These are phyloP conservation scores for Ashbya aceris DNA, from an alignment of 1,139 yeast species.

Conservation along the genomic window DNA sequence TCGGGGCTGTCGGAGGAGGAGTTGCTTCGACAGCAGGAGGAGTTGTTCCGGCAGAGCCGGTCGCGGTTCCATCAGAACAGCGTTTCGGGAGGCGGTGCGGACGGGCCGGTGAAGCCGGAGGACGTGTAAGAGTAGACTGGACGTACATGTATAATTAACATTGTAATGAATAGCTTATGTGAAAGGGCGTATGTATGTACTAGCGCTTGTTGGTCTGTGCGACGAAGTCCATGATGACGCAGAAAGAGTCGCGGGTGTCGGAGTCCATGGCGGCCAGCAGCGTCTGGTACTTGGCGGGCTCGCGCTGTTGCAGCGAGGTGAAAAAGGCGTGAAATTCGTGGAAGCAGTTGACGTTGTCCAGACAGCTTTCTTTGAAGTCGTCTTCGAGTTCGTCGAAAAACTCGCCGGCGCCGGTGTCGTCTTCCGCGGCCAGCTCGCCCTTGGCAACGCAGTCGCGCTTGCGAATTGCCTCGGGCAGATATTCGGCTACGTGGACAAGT, in stretches of 20 bases:
- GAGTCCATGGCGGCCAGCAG: slow-evolving; percentile 24
- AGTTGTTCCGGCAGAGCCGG: slow-evolving; percentile 79
- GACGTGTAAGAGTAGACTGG: slow-evolving; percentile 5
- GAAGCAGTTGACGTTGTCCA: slow-evolving; percentile 64
- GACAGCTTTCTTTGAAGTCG: slow-evolving; percentile 65
- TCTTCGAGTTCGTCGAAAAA: slow-evolving; percentile 42
- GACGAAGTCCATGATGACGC: slow-evolving; percentile 27
- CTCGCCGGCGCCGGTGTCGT: slow-evolving; percentile 34
- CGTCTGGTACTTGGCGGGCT: slow-evolving; percentile 31
- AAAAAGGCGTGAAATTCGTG: slow-evolving; percentile 33
- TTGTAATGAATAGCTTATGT: slow-evolving; percentile 4
- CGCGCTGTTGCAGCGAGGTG: slow-evolving; percentile 15
- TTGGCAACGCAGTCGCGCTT: slow-evolving; percentile 50
- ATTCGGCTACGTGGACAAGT: slow-evolving; percentile 42
- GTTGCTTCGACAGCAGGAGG: slow-evolving; percentile 83
- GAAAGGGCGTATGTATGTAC: background rate
- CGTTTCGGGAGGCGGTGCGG: slow-evolving; percentile 14
- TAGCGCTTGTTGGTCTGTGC: slow-evolving; percentile 7
- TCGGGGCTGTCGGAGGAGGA: slow-evolving; percentile 92
- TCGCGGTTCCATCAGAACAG: slow-evolving; percentile 51
- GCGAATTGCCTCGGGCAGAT: slow-evolving; percentile 62
- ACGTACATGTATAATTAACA: slow-evolving; percentile 3
- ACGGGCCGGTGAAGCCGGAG: slow-evolving; percentile 10
- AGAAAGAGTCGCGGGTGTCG: slow-evolving; percentile 25
- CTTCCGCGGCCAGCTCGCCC: slow-evolving; percentile 35